phyloP scores from a whole-genome alignment of 352 stramenopile genomes.

The Globisporangium polare region DNA sequence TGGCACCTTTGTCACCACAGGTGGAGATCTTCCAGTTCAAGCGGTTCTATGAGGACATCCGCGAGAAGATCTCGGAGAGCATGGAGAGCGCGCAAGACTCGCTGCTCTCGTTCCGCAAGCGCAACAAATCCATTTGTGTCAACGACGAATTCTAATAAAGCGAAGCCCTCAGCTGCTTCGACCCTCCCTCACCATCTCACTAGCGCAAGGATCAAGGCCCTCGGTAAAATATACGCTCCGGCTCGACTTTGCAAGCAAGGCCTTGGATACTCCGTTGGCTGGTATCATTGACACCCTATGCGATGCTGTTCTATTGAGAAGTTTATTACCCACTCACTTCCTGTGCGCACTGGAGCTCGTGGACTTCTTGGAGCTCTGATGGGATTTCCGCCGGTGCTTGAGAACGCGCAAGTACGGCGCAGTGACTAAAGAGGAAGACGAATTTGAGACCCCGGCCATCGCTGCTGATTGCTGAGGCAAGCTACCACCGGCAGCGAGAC shows the following conservation, averaged over 20 bases:
- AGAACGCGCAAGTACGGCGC: constrained; percentile 74
- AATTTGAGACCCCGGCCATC: constrained; percentile 4
- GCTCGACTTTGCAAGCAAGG: background rate
- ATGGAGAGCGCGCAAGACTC: constrained; percentile 25
- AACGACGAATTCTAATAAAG: constrained; percentile 13
- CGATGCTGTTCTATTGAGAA: background rate
- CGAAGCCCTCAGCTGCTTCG: background rate
- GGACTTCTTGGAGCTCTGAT: constrained; percentile 12
- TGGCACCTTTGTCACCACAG: constrained; percentile 21
- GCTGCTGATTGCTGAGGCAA: background rate
- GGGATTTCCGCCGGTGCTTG: constrained; percentile 49
- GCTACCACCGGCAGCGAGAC: background rate
- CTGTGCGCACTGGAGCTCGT: constrained; percentile 9
- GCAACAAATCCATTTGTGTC: constrained; percentile 62
- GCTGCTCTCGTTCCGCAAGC: constrained; percentile 35
- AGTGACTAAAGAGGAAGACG: constrained; percentile 18
- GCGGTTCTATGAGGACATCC: constrained; percentile 82
- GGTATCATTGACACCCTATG: background rate
- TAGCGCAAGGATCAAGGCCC: background rate
- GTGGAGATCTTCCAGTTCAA: constrained; percentile 88
- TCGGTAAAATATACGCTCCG: background rate
- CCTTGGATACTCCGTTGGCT: background rate
- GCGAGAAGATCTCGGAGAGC: constrained; percentile 50
- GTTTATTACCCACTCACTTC: background rate
- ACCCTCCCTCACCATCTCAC: background rate